Conservation (phyloP, 371 early-diverging fungal genomes). For the Mortierella sp. region DNA sequence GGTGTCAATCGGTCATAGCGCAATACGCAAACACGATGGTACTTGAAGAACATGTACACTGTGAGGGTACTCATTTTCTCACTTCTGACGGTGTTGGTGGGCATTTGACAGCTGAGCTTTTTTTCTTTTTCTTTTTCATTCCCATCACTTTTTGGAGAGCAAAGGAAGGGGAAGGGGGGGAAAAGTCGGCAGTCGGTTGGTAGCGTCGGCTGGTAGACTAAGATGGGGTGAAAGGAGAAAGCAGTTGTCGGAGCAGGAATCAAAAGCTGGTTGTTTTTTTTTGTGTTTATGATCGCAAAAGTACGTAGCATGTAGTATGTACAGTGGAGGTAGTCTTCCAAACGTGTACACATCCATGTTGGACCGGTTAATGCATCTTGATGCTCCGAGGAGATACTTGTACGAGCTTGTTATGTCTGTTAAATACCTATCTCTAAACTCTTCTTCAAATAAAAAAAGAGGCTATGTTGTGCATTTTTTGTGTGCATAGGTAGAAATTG, state of each 20-base stretch:
- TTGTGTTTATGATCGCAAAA: neutral
- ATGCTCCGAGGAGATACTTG: too few relatives aligned
- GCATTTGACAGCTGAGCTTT: neutral
- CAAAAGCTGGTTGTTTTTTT: neutral
- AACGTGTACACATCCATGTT: too few relatives aligned
- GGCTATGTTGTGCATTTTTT: too few relatives aligned
- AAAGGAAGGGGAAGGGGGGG: neutral
- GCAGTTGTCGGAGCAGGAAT: neutral
- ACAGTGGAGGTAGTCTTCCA: too few relatives aligned
- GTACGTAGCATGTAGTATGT: too few relatives aligned
- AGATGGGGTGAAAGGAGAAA: neutral
- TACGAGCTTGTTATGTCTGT: too few relatives aligned
- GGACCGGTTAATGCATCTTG: too few relatives aligned
- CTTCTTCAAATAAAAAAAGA: too few relatives aligned
- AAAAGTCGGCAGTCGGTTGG: neutral
- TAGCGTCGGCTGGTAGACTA: neutral
- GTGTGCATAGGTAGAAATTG: too few relatives aligned
- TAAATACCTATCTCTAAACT: too few relatives aligned
- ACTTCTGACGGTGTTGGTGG: neutral
- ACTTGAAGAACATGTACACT: neutral
- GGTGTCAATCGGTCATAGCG: conserved; percentile 1
- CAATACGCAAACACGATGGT: neutral
- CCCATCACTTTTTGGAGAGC: neutral
- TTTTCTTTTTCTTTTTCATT: neutral
- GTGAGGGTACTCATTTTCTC: neutral